Percentiles rank a stretch among this genome's conserved stretches.
Conservation (phyloP, 1,284 basidiomycete genomes). For the Leucoagaricus sp. region DNA sequence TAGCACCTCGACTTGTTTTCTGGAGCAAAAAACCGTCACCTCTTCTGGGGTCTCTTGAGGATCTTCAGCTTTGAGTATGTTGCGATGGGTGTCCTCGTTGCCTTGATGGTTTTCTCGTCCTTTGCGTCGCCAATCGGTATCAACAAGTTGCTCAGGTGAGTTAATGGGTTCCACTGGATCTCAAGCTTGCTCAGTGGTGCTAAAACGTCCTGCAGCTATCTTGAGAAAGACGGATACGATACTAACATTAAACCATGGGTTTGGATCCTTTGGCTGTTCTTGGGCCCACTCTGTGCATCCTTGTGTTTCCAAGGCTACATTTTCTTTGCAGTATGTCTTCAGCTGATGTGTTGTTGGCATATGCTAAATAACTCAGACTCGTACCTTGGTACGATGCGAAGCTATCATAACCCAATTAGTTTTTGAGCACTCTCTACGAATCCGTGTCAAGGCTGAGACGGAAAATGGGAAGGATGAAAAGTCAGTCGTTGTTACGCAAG, state of each 20-base stretch:
- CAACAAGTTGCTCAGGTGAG: slow-evolving; percentile 34
- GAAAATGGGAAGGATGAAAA: slow-evolving; percentile 8
- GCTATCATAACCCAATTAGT: slow-evolving; percentile 69
- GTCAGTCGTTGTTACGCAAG: no score
- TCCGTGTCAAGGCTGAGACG: slow-evolving; percentile 61
- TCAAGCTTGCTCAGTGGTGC: not conserved
- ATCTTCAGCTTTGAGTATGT: slow-evolving; percentile 22
- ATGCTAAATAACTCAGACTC: slow-evolving; percentile 41
- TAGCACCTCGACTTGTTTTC: slow-evolving; percentile 44
- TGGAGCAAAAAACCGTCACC: slow-evolving; percentile 21
- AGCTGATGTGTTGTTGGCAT: slow-evolving; percentile 9
- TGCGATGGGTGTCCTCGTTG: slow-evolving; percentile 33
- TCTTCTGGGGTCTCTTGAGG: slow-evolving; percentile 26
- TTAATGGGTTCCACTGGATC: slow-evolving; percentile 1
- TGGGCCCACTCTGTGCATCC: slow-evolving; percentile 31
- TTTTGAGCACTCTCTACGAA: slow-evolving; percentile 70
- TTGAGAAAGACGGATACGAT: slow-evolving; percentile 42
- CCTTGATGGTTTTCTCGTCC: slow-evolving; percentile 32
- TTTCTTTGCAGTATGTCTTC: slow-evolving; percentile 41
- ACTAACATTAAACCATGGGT: slow-evolving; percentile 46
- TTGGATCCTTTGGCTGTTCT: slow-evolving; percentile 39
- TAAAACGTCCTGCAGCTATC: slow-evolving; percentile 30
- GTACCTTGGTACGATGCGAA: slow-evolving; percentile 38
- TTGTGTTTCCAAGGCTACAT: slow-evolving; percentile 50
- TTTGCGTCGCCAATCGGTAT: slow-evolving; percentile 53